phyloP scores from a whole-genome alignment of 345 rosid genomes.

The Hibiscus trionum region DNA sequence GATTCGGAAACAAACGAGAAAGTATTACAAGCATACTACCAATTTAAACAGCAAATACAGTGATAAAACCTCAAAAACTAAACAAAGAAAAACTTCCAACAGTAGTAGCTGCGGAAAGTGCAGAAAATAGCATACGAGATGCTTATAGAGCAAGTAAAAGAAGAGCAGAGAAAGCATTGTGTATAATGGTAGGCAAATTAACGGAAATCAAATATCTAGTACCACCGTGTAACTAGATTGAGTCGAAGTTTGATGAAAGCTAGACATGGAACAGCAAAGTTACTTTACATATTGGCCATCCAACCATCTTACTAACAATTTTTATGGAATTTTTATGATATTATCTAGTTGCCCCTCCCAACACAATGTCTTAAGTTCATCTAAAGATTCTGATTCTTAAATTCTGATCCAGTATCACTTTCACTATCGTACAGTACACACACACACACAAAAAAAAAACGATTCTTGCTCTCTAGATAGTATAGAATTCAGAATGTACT shows the following conservation, averaged over 20 bases:
- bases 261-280: neutral
- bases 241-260: neutral
- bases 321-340: neutral
- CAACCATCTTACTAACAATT: neutral
- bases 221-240: neutral
- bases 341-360: neutral
- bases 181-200: neutral
- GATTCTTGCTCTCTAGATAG: neutral
- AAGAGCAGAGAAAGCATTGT: neutral
- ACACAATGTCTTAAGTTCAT: neutral
- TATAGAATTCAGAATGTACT: neutral
- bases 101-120: neutral
- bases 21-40: neutral
- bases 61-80: slow-evolving; percentile 6
- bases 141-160: neutral
- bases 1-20: neutral
- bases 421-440: neutral
- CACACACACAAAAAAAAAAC: neutral
- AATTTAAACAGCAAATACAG: neutral
- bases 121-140: neutral
- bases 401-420: neutral
- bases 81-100: neutral
- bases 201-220: neutral
- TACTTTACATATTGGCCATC: neutral
- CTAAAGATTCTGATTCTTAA: neutral